Conservation (phyloP, 2,329 filamentous ascomycete genomes). For the Fusarium acutatum region DNA sequence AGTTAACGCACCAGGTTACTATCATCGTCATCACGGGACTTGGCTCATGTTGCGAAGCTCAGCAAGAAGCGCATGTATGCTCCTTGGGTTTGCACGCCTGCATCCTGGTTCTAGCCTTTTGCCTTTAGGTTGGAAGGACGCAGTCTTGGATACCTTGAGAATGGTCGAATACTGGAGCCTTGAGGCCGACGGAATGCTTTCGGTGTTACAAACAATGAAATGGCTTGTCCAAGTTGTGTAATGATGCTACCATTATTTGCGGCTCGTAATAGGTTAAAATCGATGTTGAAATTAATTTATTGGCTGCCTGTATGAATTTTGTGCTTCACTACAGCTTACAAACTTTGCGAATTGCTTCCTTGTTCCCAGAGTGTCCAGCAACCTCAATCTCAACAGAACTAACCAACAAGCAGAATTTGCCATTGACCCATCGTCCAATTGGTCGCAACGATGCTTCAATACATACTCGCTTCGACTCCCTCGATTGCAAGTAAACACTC, state of each 20-base stretch:
- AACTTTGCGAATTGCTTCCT: neutral
- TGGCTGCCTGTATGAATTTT: neutral
- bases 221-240: neutral
- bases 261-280: accelerated
- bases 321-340: neutral
- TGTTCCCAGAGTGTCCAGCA: neutral
- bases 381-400: neutral
- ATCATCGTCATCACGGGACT: neutral
- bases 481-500: neutral
- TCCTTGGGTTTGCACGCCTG: neutral
- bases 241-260: neutral
- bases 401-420: neutral
- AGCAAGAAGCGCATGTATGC: neutral
- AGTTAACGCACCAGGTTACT: neutral
- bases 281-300: neutral
- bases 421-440: neutral
- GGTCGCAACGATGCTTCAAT: neutral
- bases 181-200: neutral
- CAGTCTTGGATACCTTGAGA: neutral
- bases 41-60: neutral
- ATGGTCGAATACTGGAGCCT: neutral
- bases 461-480: neutral
- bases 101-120: neutral
- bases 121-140: neutral
- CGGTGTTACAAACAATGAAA: neutral